Evolutionary conservation across 345 rosid species (phyloP), one percentile per base, ranked within the genome.

Genomic region (Acer saccharum): DNA sequence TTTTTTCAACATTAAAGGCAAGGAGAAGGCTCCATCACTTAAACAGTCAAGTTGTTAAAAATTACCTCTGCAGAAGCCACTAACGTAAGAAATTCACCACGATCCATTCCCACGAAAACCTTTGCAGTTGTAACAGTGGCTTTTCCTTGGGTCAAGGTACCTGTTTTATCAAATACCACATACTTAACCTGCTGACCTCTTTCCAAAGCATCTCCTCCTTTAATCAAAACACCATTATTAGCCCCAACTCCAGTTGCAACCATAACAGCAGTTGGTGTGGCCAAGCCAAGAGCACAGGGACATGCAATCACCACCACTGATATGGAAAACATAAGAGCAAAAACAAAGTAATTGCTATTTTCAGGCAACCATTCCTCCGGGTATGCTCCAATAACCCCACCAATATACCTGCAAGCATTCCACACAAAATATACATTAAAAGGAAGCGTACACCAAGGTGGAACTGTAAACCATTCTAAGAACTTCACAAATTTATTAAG

Each of bases 201-300:
- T 85, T 97, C 99, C 91, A 97, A 79, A 62, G 98, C 99, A 89
- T 97, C 97, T 64, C 98, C 99, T 64, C 99, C 99, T 88, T 97
- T 97, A 77, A 97, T 97, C 81, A 97, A 88, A 78, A 97, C 98
- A 69, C 99, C 99, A 76, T 97, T 93, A 73, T 88, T 93, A 71
- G 99, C 99, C 70, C 99, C 98, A 84, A 97, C 98, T 57, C 99
- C 98, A 10, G 99, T 97, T 78, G 98, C 99, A 79, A 97, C 99
- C 99, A 97, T 97, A 50, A 97, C 98, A 69, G 99, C 99, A 50
- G 99, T 97, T 27, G 99, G 99, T 20, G 99, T 97, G 68, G 99
- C 99, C 91, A 97, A 86, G 55, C 99, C 99, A 74, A 97, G 99
- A 76, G 99, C 98, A 85, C 99, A 97, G 25, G 99, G 99, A 75